Evolutionary conservation across 495 filamentous ascomycete genomes (phyloP).

Genomic region (Tuber microsphaerosporum): DNA sequence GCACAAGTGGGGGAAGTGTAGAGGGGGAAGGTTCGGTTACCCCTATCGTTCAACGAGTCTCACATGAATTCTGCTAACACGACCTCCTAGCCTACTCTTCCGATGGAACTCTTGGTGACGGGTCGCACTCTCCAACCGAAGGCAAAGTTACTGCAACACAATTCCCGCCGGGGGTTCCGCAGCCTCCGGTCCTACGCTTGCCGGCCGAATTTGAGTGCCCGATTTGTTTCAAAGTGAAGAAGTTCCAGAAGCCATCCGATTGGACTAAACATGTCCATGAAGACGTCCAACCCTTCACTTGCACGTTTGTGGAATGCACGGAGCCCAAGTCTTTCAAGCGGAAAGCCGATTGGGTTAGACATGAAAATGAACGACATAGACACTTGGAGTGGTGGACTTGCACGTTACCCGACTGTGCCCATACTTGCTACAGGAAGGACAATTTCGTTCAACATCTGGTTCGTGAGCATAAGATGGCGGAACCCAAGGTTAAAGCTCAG

Average conservation of each 20-base stretch:
- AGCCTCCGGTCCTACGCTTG: slow-evolving; percentile 68
- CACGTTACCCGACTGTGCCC: slow-evolving; percentile 68
- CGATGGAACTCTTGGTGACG: slow-evolving; percentile 55
- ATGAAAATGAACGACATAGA: slow-evolving; percentile 89
- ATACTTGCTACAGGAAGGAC: slow-evolving; percentile 83
- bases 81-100: slow-evolving; percentile 40
- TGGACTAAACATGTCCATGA: slow-evolving; percentile 98
- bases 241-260: slow-evolving; percentile 88
- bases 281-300: slow-evolving; percentile 91
- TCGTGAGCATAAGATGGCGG: slow-evolving; percentile 81
- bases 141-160: slow-evolving; percentile 60
- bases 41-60: not conserved
- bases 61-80: slow-evolving; percentile 4
- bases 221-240: slow-evolving; percentile 82
- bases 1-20: slow-evolving; percentile 29
- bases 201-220: slow-evolving; percentile 91
- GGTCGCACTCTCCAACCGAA: slow-evolving; percentile 57
- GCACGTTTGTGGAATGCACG: slow-evolving; percentile 75
- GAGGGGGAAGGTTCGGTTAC: slow-evolving; percentile 41
- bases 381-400: slow-evolving; percentile 93
- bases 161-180: slow-evolving; percentile 74
- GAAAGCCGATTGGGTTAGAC: slow-evolving; percentile 95
- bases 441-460: slow-evolving; percentile 95
- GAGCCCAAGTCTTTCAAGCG: slow-evolving; percentile 94
- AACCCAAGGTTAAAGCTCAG: slow-evolving; percentile 58